Percentiles rank a stretch among this genome's conserved stretches.
Evolutionary conservation across 2,329 filamentous ascomycete genomes (phyloP).

Genomic region (Fusarium begoniae): DNA sequence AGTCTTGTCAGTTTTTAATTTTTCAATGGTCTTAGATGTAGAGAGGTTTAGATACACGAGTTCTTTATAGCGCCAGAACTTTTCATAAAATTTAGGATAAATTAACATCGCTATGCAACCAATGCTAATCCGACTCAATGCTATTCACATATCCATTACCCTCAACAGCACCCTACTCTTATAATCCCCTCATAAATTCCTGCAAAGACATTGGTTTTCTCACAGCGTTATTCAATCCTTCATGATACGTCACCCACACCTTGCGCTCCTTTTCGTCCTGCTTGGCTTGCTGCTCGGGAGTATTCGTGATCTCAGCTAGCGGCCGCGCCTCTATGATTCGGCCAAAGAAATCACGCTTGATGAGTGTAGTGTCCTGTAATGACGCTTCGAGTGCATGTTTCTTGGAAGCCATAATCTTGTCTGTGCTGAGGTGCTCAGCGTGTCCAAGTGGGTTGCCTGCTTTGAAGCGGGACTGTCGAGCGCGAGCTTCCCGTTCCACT

Average conservation of each 20-base stretch:
- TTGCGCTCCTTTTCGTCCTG: conserved; percentile 60
- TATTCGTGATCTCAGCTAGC: conserved; percentile 54
- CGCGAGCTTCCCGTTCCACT: conserved; percentile 70
- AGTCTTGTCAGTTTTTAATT: background rate
- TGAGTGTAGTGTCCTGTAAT: conserved; percentile 48
- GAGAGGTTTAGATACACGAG: conserved; percentile 28
- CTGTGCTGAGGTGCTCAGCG: conserved; percentile 47
- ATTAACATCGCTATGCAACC: conserved; percentile 23
- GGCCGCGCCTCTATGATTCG: conserved; percentile 65
- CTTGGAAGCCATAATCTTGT: conserved; percentile 47
- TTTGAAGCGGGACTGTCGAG: conserved; percentile 71
- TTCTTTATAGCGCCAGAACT: conserved; percentile 16
- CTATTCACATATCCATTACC: background rate
- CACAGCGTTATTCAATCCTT: conserved; percentile 92
- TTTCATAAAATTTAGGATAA: conserved; percentile 1
- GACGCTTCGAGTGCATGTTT: conserved; percentile 47
- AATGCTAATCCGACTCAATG: background rate
- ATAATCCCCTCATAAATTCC: conserved; percentile 78
- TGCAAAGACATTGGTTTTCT: conserved; percentile 84
- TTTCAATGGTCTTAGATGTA: conserved; percentile 22
- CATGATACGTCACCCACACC: conserved; percentile 89
- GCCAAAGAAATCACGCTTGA: conserved; percentile 89
- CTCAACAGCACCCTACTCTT: conserved; percentile 3
- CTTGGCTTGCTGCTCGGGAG: conserved; percentile 43
- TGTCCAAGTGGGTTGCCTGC: conserved; percentile 53